Evolutionary conservation across 2,329 filamentous ascomycete species (phyloP).

Genomic region (Aspergillus sergii): DNA sequence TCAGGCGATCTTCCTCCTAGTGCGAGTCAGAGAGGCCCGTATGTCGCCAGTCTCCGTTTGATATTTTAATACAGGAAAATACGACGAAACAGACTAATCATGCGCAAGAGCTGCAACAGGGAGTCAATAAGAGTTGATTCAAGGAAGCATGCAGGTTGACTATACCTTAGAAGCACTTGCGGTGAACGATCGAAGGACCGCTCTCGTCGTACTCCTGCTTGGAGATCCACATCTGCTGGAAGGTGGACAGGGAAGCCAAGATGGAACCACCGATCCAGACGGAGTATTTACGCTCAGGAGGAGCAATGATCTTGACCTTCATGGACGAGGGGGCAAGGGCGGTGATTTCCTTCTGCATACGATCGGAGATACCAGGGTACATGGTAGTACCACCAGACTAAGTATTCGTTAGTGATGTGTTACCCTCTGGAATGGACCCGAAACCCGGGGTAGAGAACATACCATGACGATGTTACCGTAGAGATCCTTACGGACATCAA

Average conservation of each 20-base stretch:
- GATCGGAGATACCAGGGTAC: conserved; percentile 99
- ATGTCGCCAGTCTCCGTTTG: conserved; percentile 41
- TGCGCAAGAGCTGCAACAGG: conserved; percentile 20
- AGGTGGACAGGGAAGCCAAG: conserved; percentile 97
- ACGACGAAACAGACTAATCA: conserved; percentile 41
- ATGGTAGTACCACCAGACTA: conserved; percentile 99
- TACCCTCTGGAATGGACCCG: conserved; percentile 1
- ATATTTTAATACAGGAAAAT: conserved; percentile 47
- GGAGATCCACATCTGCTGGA: conserved; percentile 99
- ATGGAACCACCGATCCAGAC: conserved; percentile 99
- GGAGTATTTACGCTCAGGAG: conserved; percentile 99
- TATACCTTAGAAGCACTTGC: conserved; percentile 98
- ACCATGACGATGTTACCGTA: conserved; percentile 99
- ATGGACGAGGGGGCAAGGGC: conserved; percentile 98
- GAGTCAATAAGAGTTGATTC: neutral
- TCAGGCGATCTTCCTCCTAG: conserved; percentile 44
- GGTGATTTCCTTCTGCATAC: conserved; percentile 99
- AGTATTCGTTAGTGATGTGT: conserved; percentile 18
- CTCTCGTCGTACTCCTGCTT: conserved; percentile 99
- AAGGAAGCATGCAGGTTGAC: neutral
- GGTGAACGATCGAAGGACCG: conserved; percentile 98
- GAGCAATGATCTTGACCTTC: conserved; percentile 99
- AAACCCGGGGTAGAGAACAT: conserved; percentile 47
- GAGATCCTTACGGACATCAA: conserved; percentile 99
- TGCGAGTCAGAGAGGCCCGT: conserved; percentile 42